A percentile compares a stretch with the other conserved stretches of the same genome.
Conservation (phyloP, 768 basidiomycete genomes). For the Mycena olivaceomarginata region DNA sequence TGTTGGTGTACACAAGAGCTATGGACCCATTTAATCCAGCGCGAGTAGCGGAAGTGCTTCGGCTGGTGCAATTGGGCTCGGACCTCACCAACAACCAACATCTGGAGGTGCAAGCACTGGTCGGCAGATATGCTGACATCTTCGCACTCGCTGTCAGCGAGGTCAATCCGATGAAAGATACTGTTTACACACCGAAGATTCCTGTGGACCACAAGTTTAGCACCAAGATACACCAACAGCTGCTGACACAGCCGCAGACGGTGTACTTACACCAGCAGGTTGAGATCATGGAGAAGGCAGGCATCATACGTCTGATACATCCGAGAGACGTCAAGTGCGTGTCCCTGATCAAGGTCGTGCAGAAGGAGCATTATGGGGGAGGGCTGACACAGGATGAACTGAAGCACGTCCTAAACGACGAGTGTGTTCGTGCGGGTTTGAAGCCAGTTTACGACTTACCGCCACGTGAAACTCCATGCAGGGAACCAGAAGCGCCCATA, state of each 20-base stretch:
- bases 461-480: neutral
- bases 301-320: constrained; percentile 54
- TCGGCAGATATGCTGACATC: too few relatives aligned
- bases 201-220: constrained; percentile 48
- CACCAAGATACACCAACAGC: constrained; percentile 56
- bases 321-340: constrained; percentile 59
- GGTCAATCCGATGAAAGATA: too few relatives aligned
- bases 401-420: constrained; percentile 54
- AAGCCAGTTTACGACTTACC: constrained; percentile 62
- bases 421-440: constrained; percentile 54
- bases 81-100: too few relatives aligned
- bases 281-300: constrained; percentile 57
- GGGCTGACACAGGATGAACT: constrained; percentile 59
- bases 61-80: too few relatives aligned
- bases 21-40: too few relatives aligned
- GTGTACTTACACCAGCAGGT: constrained; percentile 54
- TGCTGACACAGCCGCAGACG: constrained; percentile 55
- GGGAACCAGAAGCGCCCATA: neutral
- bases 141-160: too few relatives aligned
- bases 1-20: too few relatives aligned
- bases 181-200: too few relatives aligned
- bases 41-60: too few relatives aligned
- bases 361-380: constrained; percentile 56
- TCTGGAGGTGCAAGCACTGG: too few relatives aligned
- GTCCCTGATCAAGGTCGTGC: constrained; percentile 56